phyloP scores from a whole-genome alignment of 73 alveolate genomes.

The Breviolum minutum region DNA sequence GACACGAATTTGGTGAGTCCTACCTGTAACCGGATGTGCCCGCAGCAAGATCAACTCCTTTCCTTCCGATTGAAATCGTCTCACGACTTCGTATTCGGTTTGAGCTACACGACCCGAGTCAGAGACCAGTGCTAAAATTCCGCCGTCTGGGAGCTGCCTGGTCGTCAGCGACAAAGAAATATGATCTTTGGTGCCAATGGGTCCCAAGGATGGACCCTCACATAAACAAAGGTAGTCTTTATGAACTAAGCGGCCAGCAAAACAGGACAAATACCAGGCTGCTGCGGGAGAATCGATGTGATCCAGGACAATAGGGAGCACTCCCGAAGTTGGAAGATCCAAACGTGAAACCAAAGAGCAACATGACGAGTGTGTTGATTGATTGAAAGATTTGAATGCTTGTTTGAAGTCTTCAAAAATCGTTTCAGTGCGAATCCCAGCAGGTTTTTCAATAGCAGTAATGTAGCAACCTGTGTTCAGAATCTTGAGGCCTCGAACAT shows the following conservation, averaged over 20 bases:
- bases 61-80: constrained; percentile 3
- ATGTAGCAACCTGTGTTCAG: constrained; percentile 31
- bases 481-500: neutral
- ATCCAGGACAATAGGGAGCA: constrained; percentile 65
- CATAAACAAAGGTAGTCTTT: constrained; percentile 35
- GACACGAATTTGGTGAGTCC: constrained; percentile 69
- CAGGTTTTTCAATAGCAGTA: constrained; percentile 30
- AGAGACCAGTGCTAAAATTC: constrained; percentile 17
- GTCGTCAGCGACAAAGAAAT: neutral
- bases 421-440: constrained; percentile 18
- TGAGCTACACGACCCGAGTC: constrained; percentile 1
- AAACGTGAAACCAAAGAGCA: constrained; percentile 18
- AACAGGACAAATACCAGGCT: constrained; percentile 54
- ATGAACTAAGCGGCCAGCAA: constrained; percentile 71
- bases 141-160: constrained; percentile 50
- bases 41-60: constrained; percentile 27
- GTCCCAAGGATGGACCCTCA: constrained; percentile 10
- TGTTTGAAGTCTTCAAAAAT: neutral
- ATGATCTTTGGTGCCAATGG: constrained; percentile 6
- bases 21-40: constrained; percentile 55
- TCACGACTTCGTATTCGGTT: constrained; percentile 53
- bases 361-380: no score
- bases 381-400: neutral
- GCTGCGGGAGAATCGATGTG: constrained; percentile 31
- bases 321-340: constrained; percentile 88